These are phyloP conservation scores for Fusarium incarnatum DNA, from an alignment of 2,329 filamentous ascomycete species.

Conservation along the genomic window DNA sequence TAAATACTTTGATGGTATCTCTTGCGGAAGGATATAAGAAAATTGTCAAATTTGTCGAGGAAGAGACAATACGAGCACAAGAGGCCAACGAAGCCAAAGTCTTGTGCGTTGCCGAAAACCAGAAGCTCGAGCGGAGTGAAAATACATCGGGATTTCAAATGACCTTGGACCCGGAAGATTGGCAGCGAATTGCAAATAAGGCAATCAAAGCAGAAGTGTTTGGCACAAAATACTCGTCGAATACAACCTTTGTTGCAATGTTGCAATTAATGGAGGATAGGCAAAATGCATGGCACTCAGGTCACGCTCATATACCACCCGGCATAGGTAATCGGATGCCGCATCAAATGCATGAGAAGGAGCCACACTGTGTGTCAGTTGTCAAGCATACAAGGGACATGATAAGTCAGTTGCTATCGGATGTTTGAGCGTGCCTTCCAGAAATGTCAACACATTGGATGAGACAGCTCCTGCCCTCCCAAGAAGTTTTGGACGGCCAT, in stretches of 20 bases:
- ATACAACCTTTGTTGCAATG: constrained; percentile 21
- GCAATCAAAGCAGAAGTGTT: constrained; percentile 40
- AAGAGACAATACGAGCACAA: constrained; percentile 35
- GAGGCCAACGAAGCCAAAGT: constrained; percentile 31
- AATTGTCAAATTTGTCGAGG: constrained; percentile 36
- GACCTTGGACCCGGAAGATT: constrained; percentile 33
- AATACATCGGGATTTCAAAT: constrained; percentile 12
- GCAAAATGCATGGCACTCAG: constrained; percentile 43
- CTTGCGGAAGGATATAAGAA: constrained; percentile 44
- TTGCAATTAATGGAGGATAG: constrained; percentile 44
- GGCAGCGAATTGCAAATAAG: constrained; percentile 37
- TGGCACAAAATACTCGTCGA: neutral
- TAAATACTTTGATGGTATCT: constrained; percentile 43
- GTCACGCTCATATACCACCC: constrained; percentile 5
- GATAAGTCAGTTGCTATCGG: constrained; percentile 21
- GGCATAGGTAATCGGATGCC: constrained; percentile 12
- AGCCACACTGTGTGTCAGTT: constrained; percentile 41
- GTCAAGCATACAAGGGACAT: constrained; percentile 43
- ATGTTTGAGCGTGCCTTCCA: constrained; percentile 10
- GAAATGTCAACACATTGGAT: neutral
- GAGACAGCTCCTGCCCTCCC: neutral
- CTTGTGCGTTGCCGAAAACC: constrained; percentile 26
- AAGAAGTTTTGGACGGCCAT: neutral
- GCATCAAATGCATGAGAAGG: constrained; percentile 32
- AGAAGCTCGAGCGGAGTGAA: neutral